phyloP scores from a whole-genome alignment of 805 yeast genomes.

The Myxozyma sirexii region DNA sequence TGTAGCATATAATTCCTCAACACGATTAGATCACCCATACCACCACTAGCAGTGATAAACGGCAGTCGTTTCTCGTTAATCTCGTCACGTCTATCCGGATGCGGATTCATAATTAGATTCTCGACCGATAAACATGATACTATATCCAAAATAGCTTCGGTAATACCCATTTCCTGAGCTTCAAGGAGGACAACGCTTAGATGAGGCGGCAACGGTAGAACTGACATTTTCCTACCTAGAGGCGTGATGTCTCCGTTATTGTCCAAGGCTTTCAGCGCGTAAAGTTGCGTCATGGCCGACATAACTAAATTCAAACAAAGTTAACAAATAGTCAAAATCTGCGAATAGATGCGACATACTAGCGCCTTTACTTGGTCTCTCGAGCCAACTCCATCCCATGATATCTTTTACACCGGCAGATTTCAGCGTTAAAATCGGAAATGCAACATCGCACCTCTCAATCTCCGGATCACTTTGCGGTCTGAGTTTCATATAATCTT shows the following conservation, averaged over 20 bases:
- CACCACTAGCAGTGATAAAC: constrained; percentile 69
- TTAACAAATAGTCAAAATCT: not conserved
- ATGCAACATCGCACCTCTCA: constrained; percentile 77
- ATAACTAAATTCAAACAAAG: constrained; percentile 44
- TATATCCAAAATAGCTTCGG: constrained; percentile 72
- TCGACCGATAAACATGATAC: constrained; percentile 93
- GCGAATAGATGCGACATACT: constrained; percentile 25
- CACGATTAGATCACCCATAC: constrained; percentile 80
- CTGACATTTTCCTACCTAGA: constrained; percentile 83
- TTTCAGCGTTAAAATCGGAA: constrained; percentile 83
- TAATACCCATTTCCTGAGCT: constrained; percentile 57
- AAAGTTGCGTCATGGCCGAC: constrained; percentile 76
- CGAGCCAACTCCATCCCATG: constrained; percentile 88
- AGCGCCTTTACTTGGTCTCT: constrained; percentile 81
- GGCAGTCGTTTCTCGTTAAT: constrained; percentile 73
- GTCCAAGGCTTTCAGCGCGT: constrained; percentile 76
- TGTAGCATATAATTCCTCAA: constrained; percentile 74
- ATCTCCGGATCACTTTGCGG: constrained; percentile 93
- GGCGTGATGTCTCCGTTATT: constrained; percentile 74
- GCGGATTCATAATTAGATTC: constrained; percentile 77
- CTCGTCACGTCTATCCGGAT: constrained; percentile 79
- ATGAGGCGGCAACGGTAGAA: constrained; percentile 90
- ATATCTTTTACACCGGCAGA: constrained; percentile 81
- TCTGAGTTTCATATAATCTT: constrained; percentile 62
- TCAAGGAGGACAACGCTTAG: constrained; percentile 79